A percentile compares a stretch with the other conserved stretches of the same genome.
These are phyloP conservation scores for Vaccinium myrtillus DNA, from an alignment of 148 eudicot genomes.

Conservation along the genomic window DNA sequence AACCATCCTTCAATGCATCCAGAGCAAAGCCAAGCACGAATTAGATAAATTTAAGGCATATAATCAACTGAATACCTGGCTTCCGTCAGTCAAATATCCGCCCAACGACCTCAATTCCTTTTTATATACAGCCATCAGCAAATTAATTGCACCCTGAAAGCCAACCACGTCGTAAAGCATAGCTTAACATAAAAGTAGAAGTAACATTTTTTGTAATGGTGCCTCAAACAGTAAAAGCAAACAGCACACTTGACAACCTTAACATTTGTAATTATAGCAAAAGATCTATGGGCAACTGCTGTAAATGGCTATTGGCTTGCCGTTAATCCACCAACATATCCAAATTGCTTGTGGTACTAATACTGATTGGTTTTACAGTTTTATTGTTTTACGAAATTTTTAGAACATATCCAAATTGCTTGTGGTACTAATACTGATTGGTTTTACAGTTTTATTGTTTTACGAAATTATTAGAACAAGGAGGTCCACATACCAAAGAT, in stretches of 20 bases:
- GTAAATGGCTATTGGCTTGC: neutral
- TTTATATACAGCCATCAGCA: conserved; percentile 84
- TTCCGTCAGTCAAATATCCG: conserved; percentile 82
- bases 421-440: neutral
- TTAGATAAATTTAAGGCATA: conserved; percentile 8
- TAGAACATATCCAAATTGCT: neutral
- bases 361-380: no score
- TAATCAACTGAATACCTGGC: conserved; percentile 64
- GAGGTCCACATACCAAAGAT: no score
- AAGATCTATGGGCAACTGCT: neutral
- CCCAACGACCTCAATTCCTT: conserved; percentile 71
- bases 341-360: neutral
- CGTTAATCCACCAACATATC: neutral
- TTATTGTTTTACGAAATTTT: neutral
- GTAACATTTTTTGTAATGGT: neutral
- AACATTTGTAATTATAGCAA: neutral
- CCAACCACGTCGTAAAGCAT: neutral
- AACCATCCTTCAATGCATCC: neutral
- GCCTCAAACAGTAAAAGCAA: neutral
- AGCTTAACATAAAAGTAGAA: neutral
- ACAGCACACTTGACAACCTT: neutral
- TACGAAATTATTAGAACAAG: neutral
- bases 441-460: neutral
- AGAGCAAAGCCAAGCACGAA: conserved; percentile 2
- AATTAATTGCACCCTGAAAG: conserved; percentile 85